Base-by-base conservation (phyloP, 129 eudicot species). In the Saussurea involucrata region DNA sequence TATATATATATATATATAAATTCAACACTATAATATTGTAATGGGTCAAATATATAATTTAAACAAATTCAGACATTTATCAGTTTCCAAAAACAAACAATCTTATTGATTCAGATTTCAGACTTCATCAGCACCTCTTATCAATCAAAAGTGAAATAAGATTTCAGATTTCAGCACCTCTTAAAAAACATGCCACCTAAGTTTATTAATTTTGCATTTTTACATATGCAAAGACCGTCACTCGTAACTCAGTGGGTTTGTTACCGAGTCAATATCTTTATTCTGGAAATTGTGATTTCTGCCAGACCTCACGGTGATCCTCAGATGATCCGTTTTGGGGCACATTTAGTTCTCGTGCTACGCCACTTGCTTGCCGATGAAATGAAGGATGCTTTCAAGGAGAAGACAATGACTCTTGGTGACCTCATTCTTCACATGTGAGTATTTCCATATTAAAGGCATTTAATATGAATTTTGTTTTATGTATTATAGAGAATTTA, bases 221-320 rank as follows among this genome's bases (percentile, higher is more conserved):
- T n/a, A 46, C 58, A 49, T 13, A 49, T 49, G 58, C 58, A 49
- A 49, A 49, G 58, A 15, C 58, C 1, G 5, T 49, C 58, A 49
- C 2, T 49, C 21, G 6, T 49, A 49, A 49, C 42, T 33, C 71
- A 66, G 15, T 31, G 21, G 46, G 46, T 66, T n/a, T 67, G 22
- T 67, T 67, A 17, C 72, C 5, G 72, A 24, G 31, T 40, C 27
- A 11, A 44, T 66, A 28, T 65, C 24, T 66, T 63, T 75, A 8
- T 57, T 78, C 44, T 81, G 58, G 61, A 37, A 34, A 66, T 75
- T 76, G 44, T 63, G 42, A 53, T 86, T 77, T 80, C 60, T 73
- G 66, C 29, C 86, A 95, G 99, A 88, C 96, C 96, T 69, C 93
- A 92, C 78, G 97, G 99, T 63, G 99, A 95, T 73, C 97, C 97